phyloP scores from a whole-genome alignment of 1,139 yeast genomes.

The Scheffersomyces lignicola region DNA sequence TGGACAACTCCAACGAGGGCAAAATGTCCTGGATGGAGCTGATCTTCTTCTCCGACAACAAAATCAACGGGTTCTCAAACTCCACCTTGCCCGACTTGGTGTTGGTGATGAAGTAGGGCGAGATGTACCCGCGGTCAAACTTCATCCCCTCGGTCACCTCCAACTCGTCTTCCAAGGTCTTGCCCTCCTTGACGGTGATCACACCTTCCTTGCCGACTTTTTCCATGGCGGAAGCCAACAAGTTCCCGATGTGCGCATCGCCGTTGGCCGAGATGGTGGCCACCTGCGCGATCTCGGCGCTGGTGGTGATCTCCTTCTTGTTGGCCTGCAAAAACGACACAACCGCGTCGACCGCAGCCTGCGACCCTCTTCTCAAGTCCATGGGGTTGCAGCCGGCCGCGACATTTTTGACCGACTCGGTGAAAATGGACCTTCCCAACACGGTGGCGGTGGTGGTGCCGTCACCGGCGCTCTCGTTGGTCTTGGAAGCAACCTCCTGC shows the following conservation, averaged over 20 bases:
- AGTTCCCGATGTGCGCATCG: slow-evolving; percentile 88
- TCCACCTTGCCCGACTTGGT: slow-evolving; percentile 96
- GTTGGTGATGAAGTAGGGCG: slow-evolving; percentile 97
- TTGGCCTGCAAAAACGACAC: slow-evolving; percentile 84
- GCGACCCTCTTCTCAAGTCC: slow-evolving; percentile 99
- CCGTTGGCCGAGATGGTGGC: slow-evolving; percentile 99
- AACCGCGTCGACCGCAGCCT: slow-evolving; percentile 97
- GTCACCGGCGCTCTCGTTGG: slow-evolving; percentile 98
- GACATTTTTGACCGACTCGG: slow-evolving; percentile 96
- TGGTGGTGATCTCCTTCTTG: slow-evolving; percentile 96
- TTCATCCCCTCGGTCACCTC: slow-evolving; percentile 99
- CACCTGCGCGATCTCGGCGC: slow-evolving; percentile 97
- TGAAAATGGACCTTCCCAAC: slow-evolving; percentile 93
- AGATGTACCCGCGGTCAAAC: slow-evolving; percentile 97
- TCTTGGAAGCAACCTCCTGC: slow-evolving; percentile 98
- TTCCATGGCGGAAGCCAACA: slow-evolving; percentile 97
- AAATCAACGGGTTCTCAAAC: slow-evolving; percentile 89
- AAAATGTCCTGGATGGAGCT: slow-evolving; percentile 89
- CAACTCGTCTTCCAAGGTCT: slow-evolving; percentile 93
- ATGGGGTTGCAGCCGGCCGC: slow-evolving; percentile 99
- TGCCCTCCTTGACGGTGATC: slow-evolving; percentile 95
- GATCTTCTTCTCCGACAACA: slow-evolving; percentile 92
- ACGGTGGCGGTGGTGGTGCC: slow-evolving; percentile 99
- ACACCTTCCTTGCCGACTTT: slow-evolving; percentile 99
- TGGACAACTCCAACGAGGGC: slow-evolving; percentile 93